These are phyloP conservation scores for Macrolepiota albuminosa DNA, from an alignment of 768 basidiomycete genomes.

Conservation along the genomic window DNA sequence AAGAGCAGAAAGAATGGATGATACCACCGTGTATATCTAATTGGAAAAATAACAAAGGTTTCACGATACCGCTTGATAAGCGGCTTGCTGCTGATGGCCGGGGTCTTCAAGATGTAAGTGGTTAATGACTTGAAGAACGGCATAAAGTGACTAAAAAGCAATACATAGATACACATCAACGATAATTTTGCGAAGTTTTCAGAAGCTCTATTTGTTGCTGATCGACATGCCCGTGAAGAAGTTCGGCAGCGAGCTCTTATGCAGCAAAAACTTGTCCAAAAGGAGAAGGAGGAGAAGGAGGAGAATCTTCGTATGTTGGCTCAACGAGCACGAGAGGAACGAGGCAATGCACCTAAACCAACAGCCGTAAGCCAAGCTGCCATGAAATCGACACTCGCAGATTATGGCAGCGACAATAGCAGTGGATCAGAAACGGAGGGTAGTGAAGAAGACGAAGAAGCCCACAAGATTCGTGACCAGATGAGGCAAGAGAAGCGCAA, in stretches of 20 bases:
- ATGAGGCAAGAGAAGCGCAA: constrained; percentile 90
- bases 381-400: constrained; percentile 73
- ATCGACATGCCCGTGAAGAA: constrained; percentile 96
- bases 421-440: constrained; percentile 56
- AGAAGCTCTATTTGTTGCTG: constrained; percentile 91
- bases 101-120: constrained; percentile 90
- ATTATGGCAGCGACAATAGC: constrained; percentile 78
- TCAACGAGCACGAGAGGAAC: constrained; percentile 93
- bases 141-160: not conserved
- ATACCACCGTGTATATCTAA: constrained; percentile 99
- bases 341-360: constrained; percentile 69
- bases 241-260: constrained; percentile 93
- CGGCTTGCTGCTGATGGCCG: constrained; percentile 97
- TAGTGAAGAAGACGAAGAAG: constrained; percentile 76
- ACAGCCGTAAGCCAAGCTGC: constrained; percentile 64
- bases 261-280: constrained; percentile 98
- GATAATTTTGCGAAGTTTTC: constrained; percentile 99
- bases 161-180: constrained; percentile 85
- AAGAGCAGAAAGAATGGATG: constrained; percentile 99
- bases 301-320: constrained; percentile 92
- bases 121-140: not conserved
- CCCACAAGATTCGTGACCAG: constrained; percentile 79
- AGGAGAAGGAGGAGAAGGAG: constrained; percentile 96
- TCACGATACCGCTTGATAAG: constrained; percentile 97
- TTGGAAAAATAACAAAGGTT: constrained; percentile 99